Evolutionary conservation across 441 rosid species (phyloP).

Genomic region (Pelargonium cotyledonis): DNA sequence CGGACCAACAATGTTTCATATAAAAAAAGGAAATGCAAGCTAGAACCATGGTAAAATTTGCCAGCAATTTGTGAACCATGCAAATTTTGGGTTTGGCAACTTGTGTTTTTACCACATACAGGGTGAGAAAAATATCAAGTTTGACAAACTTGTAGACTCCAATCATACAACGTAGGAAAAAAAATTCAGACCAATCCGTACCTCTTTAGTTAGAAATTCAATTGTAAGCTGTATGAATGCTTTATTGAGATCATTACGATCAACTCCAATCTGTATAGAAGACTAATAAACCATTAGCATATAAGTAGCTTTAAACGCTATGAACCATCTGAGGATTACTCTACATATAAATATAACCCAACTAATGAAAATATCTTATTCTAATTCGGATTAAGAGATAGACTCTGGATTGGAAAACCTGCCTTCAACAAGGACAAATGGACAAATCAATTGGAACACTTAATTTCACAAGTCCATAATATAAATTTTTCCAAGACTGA

Average conservation of each 20-base stretch:
- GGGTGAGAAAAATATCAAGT: neutral
- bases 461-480: neutral
- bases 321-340: neutral
- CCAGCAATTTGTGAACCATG: neutral
- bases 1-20: neutral
- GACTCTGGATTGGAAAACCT: neutral
- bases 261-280: conserved; percentile 67
- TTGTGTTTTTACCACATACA: neutral
- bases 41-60: neutral
- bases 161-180: conserved; percentile 7
- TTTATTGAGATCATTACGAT: conserved; percentile 58
- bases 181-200: conserved; percentile 14
- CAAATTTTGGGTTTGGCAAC: conserved; percentile 3
- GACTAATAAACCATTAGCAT: conserved; percentile 8
- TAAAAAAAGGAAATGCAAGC: neutral
- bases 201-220: conserved; percentile 84
- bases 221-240: conserved; percentile 77
- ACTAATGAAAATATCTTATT: neutral
- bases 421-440: neutral
- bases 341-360: neutral
- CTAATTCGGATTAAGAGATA: neutral
- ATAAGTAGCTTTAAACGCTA: neutral
- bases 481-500: neutral
- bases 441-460: neutral
- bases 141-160: neutral